phyloP scores from a whole-genome alignment of 345 rosid species.

The Arabidopsis arenosa region DNA sequence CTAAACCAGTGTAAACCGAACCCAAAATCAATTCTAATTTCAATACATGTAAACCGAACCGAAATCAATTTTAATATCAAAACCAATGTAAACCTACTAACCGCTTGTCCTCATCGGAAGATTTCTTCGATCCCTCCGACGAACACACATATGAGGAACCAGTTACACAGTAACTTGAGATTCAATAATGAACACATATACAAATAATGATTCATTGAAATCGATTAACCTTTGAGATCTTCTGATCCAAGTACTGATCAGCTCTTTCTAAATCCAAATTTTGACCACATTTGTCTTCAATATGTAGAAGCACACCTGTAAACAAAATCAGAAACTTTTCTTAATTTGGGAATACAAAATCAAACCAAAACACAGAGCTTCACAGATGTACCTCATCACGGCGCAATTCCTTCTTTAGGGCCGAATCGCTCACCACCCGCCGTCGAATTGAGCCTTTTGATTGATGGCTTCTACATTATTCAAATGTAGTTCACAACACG shows the following conservation, averaged over 20 bases:
- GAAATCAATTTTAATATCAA: too few species aligned
- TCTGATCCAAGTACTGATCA: slow-evolving; percentile 75
- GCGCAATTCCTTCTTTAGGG: slow-evolving; percentile 70
- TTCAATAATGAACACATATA: background rate
- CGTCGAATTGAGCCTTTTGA: slow-evolving; percentile 63
- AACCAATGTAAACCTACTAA: too few species aligned
- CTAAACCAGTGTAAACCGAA: too few species aligned
- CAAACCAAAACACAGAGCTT: background rate
- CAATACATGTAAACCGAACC: too few species aligned
- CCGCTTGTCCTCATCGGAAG: too few species aligned
- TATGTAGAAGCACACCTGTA: slow-evolving; percentile 53
- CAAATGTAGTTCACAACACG: slow-evolving; percentile 37
- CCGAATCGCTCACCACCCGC: slow-evolving; percentile 82
- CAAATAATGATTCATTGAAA: slow-evolving; percentile 3
- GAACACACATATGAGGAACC: slow-evolving; percentile 60
- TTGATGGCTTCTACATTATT: slow-evolving; percentile 57
- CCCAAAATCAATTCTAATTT: too few species aligned
- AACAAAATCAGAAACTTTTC: slow-evolving; percentile 31
- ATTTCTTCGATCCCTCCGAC: too few species aligned
- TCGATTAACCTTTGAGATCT: slow-evolving; percentile 68
- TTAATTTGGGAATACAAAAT: background rate
- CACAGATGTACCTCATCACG: slow-evolving; percentile 76
- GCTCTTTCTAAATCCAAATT: slow-evolving; percentile 88
- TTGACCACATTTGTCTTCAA: slow-evolving; percentile 96
- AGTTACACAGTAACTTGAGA: slow-evolving; percentile 55